Evolutionary conservation across 2,329 filamentous ascomycete genomes (phyloP), one percentile per base, ranked within the genome.

Genomic region (Exophiala spinifera): DNA sequence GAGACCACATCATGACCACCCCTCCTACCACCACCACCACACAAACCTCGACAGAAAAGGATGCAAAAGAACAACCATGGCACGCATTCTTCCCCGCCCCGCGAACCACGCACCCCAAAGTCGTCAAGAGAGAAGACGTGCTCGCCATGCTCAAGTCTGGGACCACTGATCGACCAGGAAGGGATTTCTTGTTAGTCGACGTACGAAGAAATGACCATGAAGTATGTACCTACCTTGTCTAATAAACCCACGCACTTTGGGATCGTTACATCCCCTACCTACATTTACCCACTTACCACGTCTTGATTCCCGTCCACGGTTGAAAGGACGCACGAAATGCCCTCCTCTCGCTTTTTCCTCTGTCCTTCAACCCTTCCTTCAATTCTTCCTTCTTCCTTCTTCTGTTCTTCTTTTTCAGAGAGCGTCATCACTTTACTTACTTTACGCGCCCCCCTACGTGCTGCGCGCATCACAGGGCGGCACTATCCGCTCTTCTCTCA

Each of bases 401-500:
- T 25, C 23, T 25, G n/a, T n/a, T n/a, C n/a, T n/a, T n/a, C n/a
- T n/a, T n/a, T n/a, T n/a, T n/a, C n/a, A n/a, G n/a, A n/a, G n/a
- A n/a, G n/a, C n/a, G n/a, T n/a, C n/a, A n/a, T n/a, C n/a, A n/a
- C n/a, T n/a, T n/a, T n/a, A n/a, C n/a, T n/a, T n/a, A n/a, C n/a
- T n/a, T n/a, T n/a, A n/a, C n/a, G n/a, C n/a, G n/a, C n/a, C n/a
- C n/a, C n/a, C n/a, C n/a, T n/a, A n/a, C n/a, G n/a, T n/a, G n/a
- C n/a, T n/a, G n/a, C n/a, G n/a, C n/a, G n/a, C n/a, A n/a, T n/a
- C 28, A 7, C 7, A 31, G 28, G 34, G 51, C 21, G 84, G 83
- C 37, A 85, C 82, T 0, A 79, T 87, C 51, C 69, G 70, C 7
- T 77, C 76, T 2, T 83, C 82, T 1, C 72, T 86, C 19, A 75